These are phyloP conservation scores for Entomortierella lignicola DNA, from an alignment of 192 early-diverging fungal genomes.

Conservation along the genomic window DNA sequence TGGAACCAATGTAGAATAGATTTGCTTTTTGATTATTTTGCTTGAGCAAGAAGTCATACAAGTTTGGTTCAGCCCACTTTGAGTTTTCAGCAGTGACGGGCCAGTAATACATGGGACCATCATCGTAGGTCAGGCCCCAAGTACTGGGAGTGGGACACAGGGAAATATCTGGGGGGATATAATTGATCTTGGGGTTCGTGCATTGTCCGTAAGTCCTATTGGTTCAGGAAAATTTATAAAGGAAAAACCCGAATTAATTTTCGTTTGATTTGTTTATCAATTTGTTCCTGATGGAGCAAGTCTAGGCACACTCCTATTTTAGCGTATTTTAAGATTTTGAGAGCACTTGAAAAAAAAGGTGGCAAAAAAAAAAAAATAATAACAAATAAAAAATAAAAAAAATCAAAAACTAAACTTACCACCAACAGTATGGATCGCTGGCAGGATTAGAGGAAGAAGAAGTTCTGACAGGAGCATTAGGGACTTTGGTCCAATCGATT, in stretches of 20 bases:
- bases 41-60: constrained; percentile 54
- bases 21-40: constrained; percentile 54
- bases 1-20: constrained; percentile 59
- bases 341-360: too few species aligned
- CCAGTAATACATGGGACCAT: constrained; percentile 21
- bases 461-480: constrained; percentile 22
- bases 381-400: too few species aligned
- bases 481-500: constrained; percentile 53
- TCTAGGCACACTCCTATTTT: too few species aligned
- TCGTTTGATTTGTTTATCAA: background rate
- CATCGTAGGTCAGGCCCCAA: constrained; percentile 3
- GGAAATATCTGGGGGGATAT: constrained; percentile 46
- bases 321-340: too few species aligned
- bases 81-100: constrained; percentile 19
- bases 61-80: constrained; percentile 46
- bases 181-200: constrained; percentile 28
- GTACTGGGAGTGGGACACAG: constrained; percentile 42
- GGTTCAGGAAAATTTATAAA: constrained; percentile 12
- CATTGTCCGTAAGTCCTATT: constrained; percentile 46
- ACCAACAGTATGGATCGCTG: constrained; percentile 10
- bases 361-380: too few species aligned
- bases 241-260: constrained; percentile 10
- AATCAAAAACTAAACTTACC: background rate
- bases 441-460: background rate
- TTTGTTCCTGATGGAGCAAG: too few species aligned